Base-by-base conservation (phyloP, 495 filamentous ascomycete species). In the Clohesyomyces aquaticus region DNA sequence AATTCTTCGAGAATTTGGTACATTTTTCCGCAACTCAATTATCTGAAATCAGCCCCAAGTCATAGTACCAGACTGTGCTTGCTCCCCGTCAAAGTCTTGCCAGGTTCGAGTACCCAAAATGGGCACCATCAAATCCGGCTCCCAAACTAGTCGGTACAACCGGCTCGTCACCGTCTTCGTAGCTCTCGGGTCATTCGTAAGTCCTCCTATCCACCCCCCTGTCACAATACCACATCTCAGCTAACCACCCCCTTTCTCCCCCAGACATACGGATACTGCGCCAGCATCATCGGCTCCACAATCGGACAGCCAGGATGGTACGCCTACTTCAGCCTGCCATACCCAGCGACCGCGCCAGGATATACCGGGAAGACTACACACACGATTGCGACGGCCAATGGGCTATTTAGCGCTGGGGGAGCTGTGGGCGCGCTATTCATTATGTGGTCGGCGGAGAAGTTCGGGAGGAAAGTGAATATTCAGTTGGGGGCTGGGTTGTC, bases 331-430 rank as follows among this genome's bases (percentile, higher is more conserved):
- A 32, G 43, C 45, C 42, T 59, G 12, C 41, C 38, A 43, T 14
- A 1, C n/a, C 46, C 16, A 21, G 38, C 2, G 19, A 59, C n/a
- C n/a, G n/a, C n/a, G 42, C 55, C 55, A 27, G 55, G 41, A 46
- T 47, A 46, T n/a, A 48, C 23, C 32, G 46, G 25, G 14, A 54
- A 18, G 3, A 61, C 63, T 3, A 61, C 63, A 27, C 43, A 61
- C 29, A 50, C 48, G 12, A 66, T 66, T 43, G 63, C 56, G 18
- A 61, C 63, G 4, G 63, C 57, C 21, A 66, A 61, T 61, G 63
- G 57, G 14, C 56, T 66, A 10, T 66, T 66, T 57, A 55, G 45
- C 19, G 63, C 63, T 19, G 63, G 63, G 11, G 63, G 57, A 8
- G 63, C 57, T 19, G 57, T 66, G 2, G 63, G 63, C 3, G 46